Base-by-base conservation (phyloP, 2,329 filamentous ascomycete genomes). In the Pseudogymnoascus sp. region DNA sequence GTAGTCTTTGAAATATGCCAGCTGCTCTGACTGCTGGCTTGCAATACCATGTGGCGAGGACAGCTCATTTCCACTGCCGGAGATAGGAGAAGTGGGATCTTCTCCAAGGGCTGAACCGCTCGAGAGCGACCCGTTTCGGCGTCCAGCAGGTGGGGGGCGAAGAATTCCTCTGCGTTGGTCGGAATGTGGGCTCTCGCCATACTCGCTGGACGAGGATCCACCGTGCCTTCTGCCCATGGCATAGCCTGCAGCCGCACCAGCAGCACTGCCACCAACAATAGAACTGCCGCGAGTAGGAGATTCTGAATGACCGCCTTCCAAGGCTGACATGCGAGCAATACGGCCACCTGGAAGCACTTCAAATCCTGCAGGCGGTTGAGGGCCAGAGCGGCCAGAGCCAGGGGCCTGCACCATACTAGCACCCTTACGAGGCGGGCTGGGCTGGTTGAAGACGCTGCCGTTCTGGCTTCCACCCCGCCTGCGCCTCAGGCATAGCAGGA, bases 1-100 rank as follows among this genome's bases (percentile, higher is more conserved):
- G 76, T 99, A 99, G 75, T 99, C 94, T 73, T 96, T 96, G 84
- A 99, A 99, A 72, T 92, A 96, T 3, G 90, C 88, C 61, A 99
- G 79, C 74, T 97, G 94, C 75, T 99, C 94, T 0, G 93, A 97
- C 73, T 97, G 92, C 64, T 93, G 91, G 69, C 92, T 96, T 23
- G 87, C 84, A 65, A 93, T 77, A 25, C 88, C 92, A 69, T 89
- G 89, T 0, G 91, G 91, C 3, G 92, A 97, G 2, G 92, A 96
- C 75, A 90, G 87, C 60, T 87, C 88, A 52, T 82, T 86, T 25
- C 80, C 87, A 72, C 84, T 92, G 63, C 72, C 80, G 9, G 83
- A 84, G 39, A 80, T 82, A 5, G 92, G 92, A 8, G 92, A 96
- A 62, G 87, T 87, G 11, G 85, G 81, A 63, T 89, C 87, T 63